Evolutionary conservation across 1,284 basidiomycete species (phyloP).

Genomic region (Ceratobasidium sp.): DNA sequence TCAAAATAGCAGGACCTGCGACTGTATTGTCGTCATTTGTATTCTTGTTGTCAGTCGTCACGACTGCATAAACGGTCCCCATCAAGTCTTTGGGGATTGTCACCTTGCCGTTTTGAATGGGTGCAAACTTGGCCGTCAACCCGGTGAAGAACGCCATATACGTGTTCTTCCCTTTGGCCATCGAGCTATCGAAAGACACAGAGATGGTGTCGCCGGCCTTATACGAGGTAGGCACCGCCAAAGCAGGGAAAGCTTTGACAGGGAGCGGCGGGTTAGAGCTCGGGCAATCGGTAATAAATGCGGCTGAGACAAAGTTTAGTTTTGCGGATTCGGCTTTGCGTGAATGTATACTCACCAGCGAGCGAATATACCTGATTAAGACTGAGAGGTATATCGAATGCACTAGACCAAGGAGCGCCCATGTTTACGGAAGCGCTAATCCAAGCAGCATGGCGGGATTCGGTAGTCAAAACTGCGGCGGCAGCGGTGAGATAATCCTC

Average conservation of each 20-base stretch:
- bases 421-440: constrained; percentile 65
- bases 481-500: constrained; percentile 60
- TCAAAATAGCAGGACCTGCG: constrained; percentile 58
- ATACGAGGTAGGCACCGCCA: constrained; percentile 54
- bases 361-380: constrained; percentile 65
- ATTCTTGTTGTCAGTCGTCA: constrained; percentile 55
- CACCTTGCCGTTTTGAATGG: constrained; percentile 57
- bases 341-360: constrained; percentile 48
- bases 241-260: constrained; percentile 62
- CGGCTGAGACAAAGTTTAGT: constrained; percentile 51
- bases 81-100: constrained; percentile 58
- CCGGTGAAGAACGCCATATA: constrained; percentile 60
- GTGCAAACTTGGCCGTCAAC: constrained; percentile 55
- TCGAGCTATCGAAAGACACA: constrained; percentile 55
- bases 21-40: constrained; percentile 59
- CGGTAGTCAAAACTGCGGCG: constrained; percentile 58
- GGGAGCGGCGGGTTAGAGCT: constrained; percentile 62
- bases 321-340: background rate
- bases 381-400: constrained; percentile 67
- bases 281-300: constrained; percentile 66
- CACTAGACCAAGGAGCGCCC: constrained; percentile 68
- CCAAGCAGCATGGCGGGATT: constrained; percentile 61
- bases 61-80: constrained; percentile 61
- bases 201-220: constrained; percentile 54
- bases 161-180: constrained; percentile 51